These are phyloP conservation scores for Tetradesmus obliquus DNA, from an alignment of 139 green algal genomes.

Conservation along the genomic window DNA sequence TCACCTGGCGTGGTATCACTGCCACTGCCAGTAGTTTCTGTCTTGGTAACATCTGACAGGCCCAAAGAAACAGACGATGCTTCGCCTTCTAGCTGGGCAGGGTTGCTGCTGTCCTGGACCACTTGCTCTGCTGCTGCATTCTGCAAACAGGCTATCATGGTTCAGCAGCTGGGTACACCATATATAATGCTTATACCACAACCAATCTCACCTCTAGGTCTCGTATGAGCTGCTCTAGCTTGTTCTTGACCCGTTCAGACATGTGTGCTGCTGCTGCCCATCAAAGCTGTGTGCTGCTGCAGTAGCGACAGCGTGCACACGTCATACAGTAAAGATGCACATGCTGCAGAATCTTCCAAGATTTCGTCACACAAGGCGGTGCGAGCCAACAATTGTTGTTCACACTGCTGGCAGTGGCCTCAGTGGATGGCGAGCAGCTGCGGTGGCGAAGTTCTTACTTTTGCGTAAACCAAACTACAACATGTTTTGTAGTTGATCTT, in stretches of 20 bases:
- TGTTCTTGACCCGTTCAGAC: not conserved
- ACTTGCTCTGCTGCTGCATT: not conserved
- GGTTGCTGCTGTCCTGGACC: not conserved
- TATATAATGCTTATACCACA: not conserved
- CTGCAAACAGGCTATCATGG: not conserved
- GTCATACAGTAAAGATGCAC: too few relatives aligned
- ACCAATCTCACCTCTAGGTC: not conserved
- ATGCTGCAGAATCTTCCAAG: not conserved
- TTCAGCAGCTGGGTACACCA: not conserved
- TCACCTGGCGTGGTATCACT: conserved; percentile 26
- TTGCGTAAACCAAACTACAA: too few relatives aligned
- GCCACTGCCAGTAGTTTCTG: conserved; percentile 1
- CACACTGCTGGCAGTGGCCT: too few relatives aligned
- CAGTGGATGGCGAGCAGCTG: too few relatives aligned
- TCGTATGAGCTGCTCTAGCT: conserved; percentile 19
- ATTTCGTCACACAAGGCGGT: not conserved
- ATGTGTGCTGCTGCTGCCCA: not conserved
- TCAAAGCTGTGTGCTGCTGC: not conserved
- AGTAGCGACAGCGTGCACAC: not conserved
- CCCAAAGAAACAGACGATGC: conserved; percentile 22
- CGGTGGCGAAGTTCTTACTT: too few relatives aligned
- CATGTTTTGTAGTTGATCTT: too few relatives aligned
- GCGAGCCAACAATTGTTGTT: not conserved
- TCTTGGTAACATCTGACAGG: conserved; percentile 19
- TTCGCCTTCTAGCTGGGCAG: conserved; percentile 19